Percentiles rank a stretch among this genome's conserved stretches.
phyloP scores from a whole-genome alignment of 2,329 filamentous ascomycete genomes.

The Rhynchosporium agropyri region DNA sequence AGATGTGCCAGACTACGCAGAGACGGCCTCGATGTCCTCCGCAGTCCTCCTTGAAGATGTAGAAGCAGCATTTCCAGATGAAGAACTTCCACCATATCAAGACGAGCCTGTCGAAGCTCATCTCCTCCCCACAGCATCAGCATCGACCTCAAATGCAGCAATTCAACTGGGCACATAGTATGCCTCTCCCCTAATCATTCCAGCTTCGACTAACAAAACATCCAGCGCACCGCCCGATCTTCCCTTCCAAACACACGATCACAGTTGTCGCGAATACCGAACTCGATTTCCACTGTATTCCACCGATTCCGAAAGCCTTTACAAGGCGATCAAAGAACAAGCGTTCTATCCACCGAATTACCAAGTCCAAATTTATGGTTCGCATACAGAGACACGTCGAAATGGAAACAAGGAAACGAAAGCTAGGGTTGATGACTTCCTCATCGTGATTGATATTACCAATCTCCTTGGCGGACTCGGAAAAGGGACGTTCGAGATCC shows the following conservation, averaged over 20 bases:
- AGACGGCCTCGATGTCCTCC: constrained; percentile 30
- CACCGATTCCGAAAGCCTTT: constrained; percentile 31
- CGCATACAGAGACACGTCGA: constrained; percentile 39
- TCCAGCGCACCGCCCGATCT: constrained; percentile 31
- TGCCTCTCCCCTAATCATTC: neutral
- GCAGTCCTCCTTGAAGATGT: constrained; percentile 30
- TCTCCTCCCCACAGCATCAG: neutral
- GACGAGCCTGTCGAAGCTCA: constrained; percentile 22
- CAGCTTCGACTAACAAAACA: neutral
- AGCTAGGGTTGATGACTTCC: constrained; percentile 60
- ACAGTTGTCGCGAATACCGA: constrained; percentile 31
- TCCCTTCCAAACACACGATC: constrained; percentile 36
- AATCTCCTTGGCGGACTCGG: constrained; percentile 56
- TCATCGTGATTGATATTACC: constrained; percentile 60
- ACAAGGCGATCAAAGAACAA: constrained; percentile 37
- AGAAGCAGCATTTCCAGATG: constrained; percentile 25
- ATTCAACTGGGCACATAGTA: neutral
- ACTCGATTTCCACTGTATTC: constrained; percentile 40
- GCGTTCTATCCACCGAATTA: constrained; percentile 37
- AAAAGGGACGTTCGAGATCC: constrained; percentile 51
- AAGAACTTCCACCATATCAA: constrained; percentile 31
- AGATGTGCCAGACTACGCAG: constrained; percentile 28
- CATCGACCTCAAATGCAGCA: neutral
- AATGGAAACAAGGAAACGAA: constrained; percentile 49
- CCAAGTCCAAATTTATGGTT: constrained; percentile 40